Conservation (phyloP, 495 filamentous ascomycete genomes). For the Aspergillus ostianus region DNA sequence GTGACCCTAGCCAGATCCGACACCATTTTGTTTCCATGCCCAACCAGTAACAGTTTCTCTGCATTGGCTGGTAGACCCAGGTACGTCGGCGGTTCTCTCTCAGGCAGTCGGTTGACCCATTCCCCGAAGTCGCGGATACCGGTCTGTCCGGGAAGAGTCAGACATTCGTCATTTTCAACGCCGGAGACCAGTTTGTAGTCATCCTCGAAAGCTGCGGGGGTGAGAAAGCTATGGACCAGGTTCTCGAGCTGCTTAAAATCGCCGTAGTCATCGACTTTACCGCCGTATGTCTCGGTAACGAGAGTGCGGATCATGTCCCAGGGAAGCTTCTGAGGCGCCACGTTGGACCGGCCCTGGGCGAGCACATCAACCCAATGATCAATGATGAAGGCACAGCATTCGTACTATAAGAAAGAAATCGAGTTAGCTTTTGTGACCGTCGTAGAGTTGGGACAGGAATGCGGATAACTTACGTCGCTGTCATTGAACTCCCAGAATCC, state of each 20-base stretch:
- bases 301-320: constrained; percentile 97
- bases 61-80: constrained; percentile 95
- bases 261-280: constrained; percentile 91
- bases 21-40: constrained; percentile 82
- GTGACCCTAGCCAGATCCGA: constrained; percentile 79
- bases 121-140: constrained; percentile 80
- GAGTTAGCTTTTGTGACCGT: constrained; percentile 25
- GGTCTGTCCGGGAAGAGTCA: constrained; percentile 76
- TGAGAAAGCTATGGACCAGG: constrained; percentile 76
- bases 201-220: constrained; percentile 83
- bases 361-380: constrained; percentile 89
- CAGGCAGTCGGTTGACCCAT: constrained; percentile 90
- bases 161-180: constrained; percentile 56
- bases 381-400: constrained; percentile 94
- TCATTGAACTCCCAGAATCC: constrained; percentile 99
- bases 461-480: constrained; percentile 74
- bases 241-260: constrained; percentile 72
- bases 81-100: constrained; percentile 95
- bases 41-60: constrained; percentile 91
- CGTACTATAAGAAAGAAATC: constrained; percentile 61
- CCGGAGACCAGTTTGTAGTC: constrained; percentile 82
- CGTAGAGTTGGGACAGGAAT: not conserved
- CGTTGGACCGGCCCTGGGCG: constrained; percentile 81
- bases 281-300: constrained; percentile 91
- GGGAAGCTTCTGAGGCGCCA: constrained; percentile 88